Base-by-base conservation (phyloP, 2,329 filamentous ascomycete genomes). In the Incumbomyces lentus region DNA sequence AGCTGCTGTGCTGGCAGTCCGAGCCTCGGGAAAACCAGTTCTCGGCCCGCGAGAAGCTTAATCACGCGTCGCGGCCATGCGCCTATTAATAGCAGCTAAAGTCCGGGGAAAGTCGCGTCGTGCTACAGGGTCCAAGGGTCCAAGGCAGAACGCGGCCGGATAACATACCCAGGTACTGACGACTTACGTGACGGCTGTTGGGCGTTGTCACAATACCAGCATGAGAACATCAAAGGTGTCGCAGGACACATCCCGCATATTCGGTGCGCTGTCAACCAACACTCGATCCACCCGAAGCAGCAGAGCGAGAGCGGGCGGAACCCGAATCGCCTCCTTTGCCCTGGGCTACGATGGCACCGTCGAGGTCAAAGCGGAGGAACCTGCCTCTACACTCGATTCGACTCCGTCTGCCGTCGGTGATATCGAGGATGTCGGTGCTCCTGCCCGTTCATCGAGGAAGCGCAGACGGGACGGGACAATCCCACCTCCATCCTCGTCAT, bases 201-300 rank as follows among this genome's bases (percentile, higher is more conserved):
- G 29, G 31, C 19, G 7, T 33, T n/a, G 14, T 18, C 8, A 19
- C 22, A 33, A 7, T 32, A 17, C 16, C 14, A 37, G 19, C 11
- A 81, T 80, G 77, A 69, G 73, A 35, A 75, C 76, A 3, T 81
- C 78, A 7, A 68, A 72, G 35, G 63, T 79, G 44, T 78, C 78
- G 7, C 70, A 70, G 56, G 77, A 82, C 22, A 76, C 78, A 1
- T 64, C 75, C 3, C 76, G 71, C 51, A 61, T 79, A n/a, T 65
- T 79, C 40, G 68, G 73, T 52, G 61, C 66, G 5, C 55, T 71
- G n/a, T 66, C 71, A 14, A 57, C 62, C 31, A 58, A 59, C 53
- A 35, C 56, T 54, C 32, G 57, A 60, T 17, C 58, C 62, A 11
- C 64, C 65, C 68, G 74, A 50, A 68, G 68, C 48, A 72, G 78